These are phyloP conservation scores for Lachnellula suecica DNA, from an alignment of 2,329 filamentous ascomycete genomes.

Conservation along the genomic window DNA sequence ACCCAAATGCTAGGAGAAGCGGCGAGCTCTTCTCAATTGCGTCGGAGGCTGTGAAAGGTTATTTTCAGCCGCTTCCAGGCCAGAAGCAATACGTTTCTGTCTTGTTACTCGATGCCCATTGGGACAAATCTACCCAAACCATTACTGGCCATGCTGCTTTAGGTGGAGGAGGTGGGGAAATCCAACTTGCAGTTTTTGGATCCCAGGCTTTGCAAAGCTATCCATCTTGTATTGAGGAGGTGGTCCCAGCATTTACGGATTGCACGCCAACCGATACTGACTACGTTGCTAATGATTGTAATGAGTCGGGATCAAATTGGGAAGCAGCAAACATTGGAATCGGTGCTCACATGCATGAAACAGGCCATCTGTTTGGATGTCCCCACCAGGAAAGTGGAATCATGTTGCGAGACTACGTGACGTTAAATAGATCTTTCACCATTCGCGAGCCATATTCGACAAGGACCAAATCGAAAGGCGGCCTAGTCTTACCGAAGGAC, in stretches of 20 bases:
- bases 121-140: slow-evolving; percentile 70
- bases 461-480: slow-evolving; percentile 79
- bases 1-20: slow-evolving; percentile 65
- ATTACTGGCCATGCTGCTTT: slow-evolving; percentile 81
- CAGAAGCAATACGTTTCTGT: slow-evolving; percentile 89
- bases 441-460: slow-evolving; percentile 83
- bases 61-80: slow-evolving; percentile 73
- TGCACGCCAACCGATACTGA: slow-evolving; percentile 85
- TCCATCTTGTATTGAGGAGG: slow-evolving; percentile 83
- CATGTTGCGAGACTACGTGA: slow-evolving; percentile 87
- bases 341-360: slow-evolving; percentile 88
- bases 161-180: slow-evolving; percentile 71
- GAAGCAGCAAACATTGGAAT: slow-evolving; percentile 94
- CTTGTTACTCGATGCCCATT: slow-evolving; percentile 83
- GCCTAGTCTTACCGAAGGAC: slow-evolving; percentile 70
- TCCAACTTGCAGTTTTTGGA: slow-evolving; percentile 86
- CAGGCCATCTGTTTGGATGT: slow-evolving; percentile 86
- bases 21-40: slow-evolving; percentile 77
- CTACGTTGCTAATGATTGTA: slow-evolving; percentile 80
- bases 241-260: slow-evolving; percentile 84
- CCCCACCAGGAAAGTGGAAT: slow-evolving; percentile 88
- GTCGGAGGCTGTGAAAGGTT: slow-evolving; percentile 70
- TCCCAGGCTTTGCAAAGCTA: slow-evolving; percentile 92
- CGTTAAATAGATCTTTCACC: slow-evolving; percentile 79
- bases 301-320: slow-evolving; percentile 88